These are phyloP conservation scores for Schoenoplectus triqueter DNA, from an alignment of 202 grass and related monocot species.

Conservation along the genomic window DNA sequence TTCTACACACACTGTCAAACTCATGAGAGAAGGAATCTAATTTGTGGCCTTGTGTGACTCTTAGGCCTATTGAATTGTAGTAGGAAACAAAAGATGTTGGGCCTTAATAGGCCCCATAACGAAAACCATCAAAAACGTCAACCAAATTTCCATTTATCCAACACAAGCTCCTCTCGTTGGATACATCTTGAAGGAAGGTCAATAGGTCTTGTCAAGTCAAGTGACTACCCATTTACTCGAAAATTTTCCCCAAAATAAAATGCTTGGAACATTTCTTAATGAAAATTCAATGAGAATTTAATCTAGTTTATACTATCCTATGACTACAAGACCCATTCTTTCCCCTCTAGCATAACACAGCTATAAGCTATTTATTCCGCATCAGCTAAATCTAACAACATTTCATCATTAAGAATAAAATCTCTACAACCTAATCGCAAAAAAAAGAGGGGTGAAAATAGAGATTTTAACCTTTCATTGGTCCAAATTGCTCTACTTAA, in stretches of 20 bases:
- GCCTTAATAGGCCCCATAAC: neutral
- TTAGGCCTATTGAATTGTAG: neutral
- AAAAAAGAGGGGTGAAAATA: neutral
- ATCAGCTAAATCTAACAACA: neutral
- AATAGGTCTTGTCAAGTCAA: neutral
- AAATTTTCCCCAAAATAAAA: neutral
- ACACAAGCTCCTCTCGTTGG: neutral
- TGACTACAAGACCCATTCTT: neutral
- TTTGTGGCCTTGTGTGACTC: neutral
- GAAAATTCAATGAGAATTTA: slow-evolving; percentile 28
- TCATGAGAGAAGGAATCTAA: too few species aligned
- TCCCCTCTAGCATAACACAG: slow-evolving; percentile 1
- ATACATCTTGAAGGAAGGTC: neutral
- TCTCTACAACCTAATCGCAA: slow-evolving; percentile 22
- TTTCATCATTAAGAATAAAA: slow-evolving; percentile 12
- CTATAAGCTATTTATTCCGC: slow-evolving; percentile 12
- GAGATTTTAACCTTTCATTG: neutral
- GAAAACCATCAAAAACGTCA: neutral
- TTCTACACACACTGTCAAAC: too few species aligned
- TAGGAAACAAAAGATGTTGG: neutral
- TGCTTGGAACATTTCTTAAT: neutral
- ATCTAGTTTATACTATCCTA: slow-evolving; percentile 27
- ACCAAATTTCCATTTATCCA: neutral
- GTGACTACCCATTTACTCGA: neutral
- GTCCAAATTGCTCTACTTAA: slow-evolving; percentile 13